Conservation (phyloP, 768 basidiomycete genomes). For the Lyophyllum shimeji region DNA sequence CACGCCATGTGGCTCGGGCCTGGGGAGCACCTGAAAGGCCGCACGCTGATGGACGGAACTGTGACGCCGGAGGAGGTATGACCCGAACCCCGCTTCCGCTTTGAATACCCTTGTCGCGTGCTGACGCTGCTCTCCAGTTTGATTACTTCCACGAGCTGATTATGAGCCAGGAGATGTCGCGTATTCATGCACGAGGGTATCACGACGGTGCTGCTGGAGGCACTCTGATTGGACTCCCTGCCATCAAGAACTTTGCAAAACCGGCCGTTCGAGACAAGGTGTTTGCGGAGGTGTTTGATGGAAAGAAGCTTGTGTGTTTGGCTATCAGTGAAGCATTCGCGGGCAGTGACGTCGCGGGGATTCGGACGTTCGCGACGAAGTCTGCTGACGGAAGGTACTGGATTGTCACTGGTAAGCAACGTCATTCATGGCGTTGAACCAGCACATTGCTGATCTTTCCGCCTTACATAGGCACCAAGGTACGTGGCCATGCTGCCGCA, state of each 20-base stretch:
- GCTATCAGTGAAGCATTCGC: constrained; percentile 80
- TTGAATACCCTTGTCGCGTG: not conserved
- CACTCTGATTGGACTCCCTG: constrained; percentile 68
- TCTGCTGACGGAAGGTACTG: constrained; percentile 67
- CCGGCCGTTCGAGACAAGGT: constrained; percentile 48
- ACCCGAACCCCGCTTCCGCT: not conserved
- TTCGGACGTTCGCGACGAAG: constrained; percentile 60
- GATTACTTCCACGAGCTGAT: constrained; percentile 60
- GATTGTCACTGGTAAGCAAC: constrained; percentile 62
- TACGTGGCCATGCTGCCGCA: not conserved
- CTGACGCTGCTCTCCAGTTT: constrained; percentile 42
- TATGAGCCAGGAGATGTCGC: constrained; percentile 61
- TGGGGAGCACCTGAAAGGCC: constrained; percentile 16
- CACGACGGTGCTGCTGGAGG: constrained; percentile 67
- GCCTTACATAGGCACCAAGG: not conserved
- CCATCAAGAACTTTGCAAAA: constrained; percentile 39
- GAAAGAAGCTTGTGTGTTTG: constrained; percentile 70
- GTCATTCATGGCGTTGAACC: not conserved
- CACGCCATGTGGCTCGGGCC: constrained; percentile 19
- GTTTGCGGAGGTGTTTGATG: constrained; percentile 51
- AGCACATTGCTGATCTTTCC: not conserved
- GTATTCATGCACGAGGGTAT: constrained; percentile 61
- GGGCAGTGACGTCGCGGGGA: constrained; percentile 65
- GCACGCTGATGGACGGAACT: constrained; percentile 15
- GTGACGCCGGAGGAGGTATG: constrained; percentile 15